Conservation (phyloP, 352 stramenopile species). For the Elongisporangium prolatum region DNA sequence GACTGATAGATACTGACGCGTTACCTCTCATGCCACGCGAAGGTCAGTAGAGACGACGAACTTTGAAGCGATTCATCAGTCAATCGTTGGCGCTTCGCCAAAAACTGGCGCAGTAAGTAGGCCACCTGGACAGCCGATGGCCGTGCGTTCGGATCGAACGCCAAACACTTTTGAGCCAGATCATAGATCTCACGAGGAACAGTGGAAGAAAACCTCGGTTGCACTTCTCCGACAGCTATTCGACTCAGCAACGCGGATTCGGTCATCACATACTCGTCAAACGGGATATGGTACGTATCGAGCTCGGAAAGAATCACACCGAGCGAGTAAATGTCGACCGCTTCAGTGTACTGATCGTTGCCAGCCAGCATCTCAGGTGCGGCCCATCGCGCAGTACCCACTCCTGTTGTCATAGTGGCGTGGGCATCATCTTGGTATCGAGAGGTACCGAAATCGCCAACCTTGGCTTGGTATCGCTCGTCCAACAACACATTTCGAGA, state of each 20-base stretch:
- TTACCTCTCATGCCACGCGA: background rate
- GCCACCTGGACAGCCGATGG: conserved; percentile 33
- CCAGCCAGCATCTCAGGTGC: conserved; percentile 61
- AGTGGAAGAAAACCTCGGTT: conserved; percentile 16
- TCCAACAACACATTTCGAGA: conserved; percentile 50
- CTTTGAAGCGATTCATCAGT: background rate
- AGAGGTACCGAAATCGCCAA: conserved; percentile 47
- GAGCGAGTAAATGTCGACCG: conserved; percentile 58
- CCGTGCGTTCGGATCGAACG: conserved; percentile 18
- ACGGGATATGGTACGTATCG: conserved; percentile 46
- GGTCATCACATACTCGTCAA: conserved; percentile 25
- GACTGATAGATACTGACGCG: background rate
- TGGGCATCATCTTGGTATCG: conserved; percentile 23
- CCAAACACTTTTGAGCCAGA: conserved; percentile 34
- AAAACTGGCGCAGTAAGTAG: conserved; percentile 27
- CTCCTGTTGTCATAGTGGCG: conserved; percentile 26
- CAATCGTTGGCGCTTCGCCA: background rate
- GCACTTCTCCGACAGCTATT: conserved; percentile 21
- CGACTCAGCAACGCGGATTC: conserved; percentile 37
- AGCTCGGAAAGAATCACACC: conserved; percentile 56
- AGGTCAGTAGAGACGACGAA: background rate
- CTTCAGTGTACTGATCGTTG: conserved; percentile 40
- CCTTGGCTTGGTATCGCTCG: conserved; percentile 19
- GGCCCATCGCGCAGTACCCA: conserved; percentile 61
- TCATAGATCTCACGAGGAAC: conserved; percentile 20